Percentiles rank a stretch among this genome's conserved stretches.
Conservation (phyloP, 139 green algal genomes). For the Deuterostichococcus epilithicus region DNA sequence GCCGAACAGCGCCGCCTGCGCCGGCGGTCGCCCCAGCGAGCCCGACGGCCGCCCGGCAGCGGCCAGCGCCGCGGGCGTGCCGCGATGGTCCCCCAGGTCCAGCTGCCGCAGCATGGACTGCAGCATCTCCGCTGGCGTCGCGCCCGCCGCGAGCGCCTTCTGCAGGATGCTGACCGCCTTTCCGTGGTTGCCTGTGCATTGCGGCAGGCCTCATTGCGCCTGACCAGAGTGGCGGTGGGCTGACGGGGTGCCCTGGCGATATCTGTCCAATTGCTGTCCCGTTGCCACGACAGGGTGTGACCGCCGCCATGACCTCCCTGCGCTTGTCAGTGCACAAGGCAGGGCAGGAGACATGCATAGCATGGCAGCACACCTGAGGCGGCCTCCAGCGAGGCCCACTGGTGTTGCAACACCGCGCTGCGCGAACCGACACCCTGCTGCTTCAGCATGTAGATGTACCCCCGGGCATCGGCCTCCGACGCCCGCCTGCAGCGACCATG, state of each 20-base stretch:
- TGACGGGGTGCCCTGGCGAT: no score
- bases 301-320: not conserved
- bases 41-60: not conserved
- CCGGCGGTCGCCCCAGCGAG: not conserved
- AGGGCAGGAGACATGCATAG: not conserved
- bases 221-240: no score
- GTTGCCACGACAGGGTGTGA: not conserved
- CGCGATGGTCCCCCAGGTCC: not conserved
- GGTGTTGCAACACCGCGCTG: conserved; percentile 55
- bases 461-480: conserved; percentile 73
- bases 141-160: conserved; percentile 55
- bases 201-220: not conserved
- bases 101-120: not conserved
- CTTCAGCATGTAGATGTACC: conserved; percentile 84
- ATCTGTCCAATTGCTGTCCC: not conserved
- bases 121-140: conserved; percentile 45
- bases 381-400: conserved; percentile 77
- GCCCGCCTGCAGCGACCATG: conserved; percentile 20
- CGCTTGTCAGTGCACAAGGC: not conserved
- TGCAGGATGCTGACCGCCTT: conserved; percentile 53
- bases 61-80: not conserved
- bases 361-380: conserved; percentile 25
- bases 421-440: conserved; percentile 60
- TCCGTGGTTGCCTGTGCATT: conserved; percentile 23
- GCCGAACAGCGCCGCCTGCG: not conserved